Conservation (phyloP, 1,139 yeast species). For the Geotrichum bryndzae region DNA sequence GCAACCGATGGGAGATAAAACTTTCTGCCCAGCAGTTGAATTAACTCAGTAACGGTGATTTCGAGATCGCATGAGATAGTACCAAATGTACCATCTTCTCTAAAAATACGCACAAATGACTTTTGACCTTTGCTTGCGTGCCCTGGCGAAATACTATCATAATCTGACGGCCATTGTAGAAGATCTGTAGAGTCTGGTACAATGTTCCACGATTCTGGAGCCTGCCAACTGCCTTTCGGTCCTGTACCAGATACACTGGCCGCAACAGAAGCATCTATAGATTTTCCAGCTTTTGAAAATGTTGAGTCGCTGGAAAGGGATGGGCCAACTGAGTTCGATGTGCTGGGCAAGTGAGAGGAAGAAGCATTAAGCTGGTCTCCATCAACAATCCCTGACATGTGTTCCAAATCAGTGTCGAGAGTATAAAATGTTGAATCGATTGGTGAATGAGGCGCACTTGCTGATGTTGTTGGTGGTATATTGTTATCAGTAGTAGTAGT, state of each 20-base stretch:
- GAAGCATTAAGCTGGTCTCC: constrained; percentile 1
- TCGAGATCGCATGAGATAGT: constrained; percentile 70
- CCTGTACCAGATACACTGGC: constrained; percentile 12
- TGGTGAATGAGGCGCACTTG: constrained; percentile 4
- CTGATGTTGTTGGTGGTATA: background rate
- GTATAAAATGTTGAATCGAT: constrained; percentile 1
- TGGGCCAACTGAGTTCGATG: constrained; percentile 1
- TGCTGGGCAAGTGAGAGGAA: background rate
- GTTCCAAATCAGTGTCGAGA: constrained; percentile 16
- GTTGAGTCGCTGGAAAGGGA: background rate
- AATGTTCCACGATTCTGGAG: constrained; percentile 18
- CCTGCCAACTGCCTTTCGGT: constrained; percentile 13
- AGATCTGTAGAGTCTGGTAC: constrained; percentile 14
- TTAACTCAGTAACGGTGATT: constrained; percentile 69
- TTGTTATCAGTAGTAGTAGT: background rate
- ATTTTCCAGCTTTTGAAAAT: background rate
- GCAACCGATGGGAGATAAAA: constrained; percentile 64
- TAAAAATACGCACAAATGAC: constrained; percentile 58
- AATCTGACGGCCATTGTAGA: constrained; percentile 9
- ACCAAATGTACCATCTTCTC: constrained; percentile 76
- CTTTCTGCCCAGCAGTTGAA: constrained; percentile 64
- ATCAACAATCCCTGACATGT: constrained; percentile 14
- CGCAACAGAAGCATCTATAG: background rate
- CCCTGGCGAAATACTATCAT: constrained; percentile 18
- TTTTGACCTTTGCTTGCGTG: constrained; percentile 1